Percentiles rank a stretch among this genome's conserved stretches.
These are phyloP conservation scores for Malus fusca DNA, from an alignment of 306 rosid species.

Conservation along the genomic window DNA sequence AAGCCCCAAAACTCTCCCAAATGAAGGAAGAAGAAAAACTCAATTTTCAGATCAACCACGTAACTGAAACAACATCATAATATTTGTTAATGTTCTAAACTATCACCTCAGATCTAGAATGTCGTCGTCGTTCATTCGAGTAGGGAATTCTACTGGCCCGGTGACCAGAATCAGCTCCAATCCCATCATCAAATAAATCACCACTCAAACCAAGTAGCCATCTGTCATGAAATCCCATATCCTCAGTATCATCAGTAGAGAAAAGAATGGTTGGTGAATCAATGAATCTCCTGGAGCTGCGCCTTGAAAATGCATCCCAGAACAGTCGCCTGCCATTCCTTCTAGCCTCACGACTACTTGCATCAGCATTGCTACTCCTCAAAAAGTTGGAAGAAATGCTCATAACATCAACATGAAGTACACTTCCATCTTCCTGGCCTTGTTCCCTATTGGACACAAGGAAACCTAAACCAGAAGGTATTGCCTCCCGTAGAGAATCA, in stretches of 20 bases:
- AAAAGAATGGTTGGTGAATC: constrained; percentile 69
- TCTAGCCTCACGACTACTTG: constrained; percentile 55
- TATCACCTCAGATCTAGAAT: constrained; percentile 85
- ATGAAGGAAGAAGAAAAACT: neutral
- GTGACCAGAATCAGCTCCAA: constrained; percentile 49
- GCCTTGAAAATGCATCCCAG: constrained; percentile 86
- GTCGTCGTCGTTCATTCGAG: constrained; percentile 50
- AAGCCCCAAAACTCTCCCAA: neutral
- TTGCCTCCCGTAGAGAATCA: constrained; percentile 45
- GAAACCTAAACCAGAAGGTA: constrained; percentile 68
- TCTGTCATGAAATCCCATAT: constrained; percentile 61
- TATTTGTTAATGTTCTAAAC: neutral
- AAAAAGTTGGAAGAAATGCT: constrained; percentile 68
- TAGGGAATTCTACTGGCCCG: constrained; percentile 57
- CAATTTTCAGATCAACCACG: neutral
- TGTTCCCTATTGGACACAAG: constrained; percentile 69
- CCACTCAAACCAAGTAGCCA: constrained; percentile 92
- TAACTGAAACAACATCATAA: neutral
- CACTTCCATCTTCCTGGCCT: constrained; percentile 43
- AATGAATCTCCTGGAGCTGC: constrained; percentile 72
- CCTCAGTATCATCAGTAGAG: constrained; percentile 56
- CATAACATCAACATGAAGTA: constrained; percentile 77
- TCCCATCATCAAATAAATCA: constrained; percentile 53
- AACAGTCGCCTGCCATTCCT: constrained; percentile 75
- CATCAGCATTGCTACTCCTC: constrained; percentile 44